phyloP scores from a whole-genome alignment of 805 yeast species.

The Ogataea sp. region DNA sequence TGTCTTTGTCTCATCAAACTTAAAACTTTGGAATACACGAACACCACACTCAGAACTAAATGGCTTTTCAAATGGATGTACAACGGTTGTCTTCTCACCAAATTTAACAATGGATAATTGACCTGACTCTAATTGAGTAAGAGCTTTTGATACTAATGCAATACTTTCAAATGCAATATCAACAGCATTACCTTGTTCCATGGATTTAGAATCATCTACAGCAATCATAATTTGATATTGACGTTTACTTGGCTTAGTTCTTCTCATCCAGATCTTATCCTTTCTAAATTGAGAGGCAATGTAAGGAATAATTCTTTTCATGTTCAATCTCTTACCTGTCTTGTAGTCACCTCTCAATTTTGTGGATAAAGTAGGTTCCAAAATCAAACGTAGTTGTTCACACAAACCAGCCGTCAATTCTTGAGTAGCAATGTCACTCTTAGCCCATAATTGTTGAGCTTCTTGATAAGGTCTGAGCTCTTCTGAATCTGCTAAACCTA shows the following conservation, averaged over 20 bases:
- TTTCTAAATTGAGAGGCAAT: conserved; percentile 96
- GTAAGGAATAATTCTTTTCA: conserved; percentile 96
- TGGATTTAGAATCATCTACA: conserved; percentile 93
- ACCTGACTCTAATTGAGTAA: conserved; percentile 91
- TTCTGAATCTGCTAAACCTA: conserved; percentile 17
- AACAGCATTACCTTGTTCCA: conserved; percentile 89
- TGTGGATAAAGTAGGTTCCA: conserved; percentile 96
- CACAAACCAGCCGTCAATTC: conserved; percentile 82
- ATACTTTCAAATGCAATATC: conserved; percentile 91
- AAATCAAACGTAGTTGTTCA: conserved; percentile 85
- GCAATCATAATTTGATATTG: conserved; percentile 97
- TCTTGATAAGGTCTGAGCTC: conserved; percentile 33
- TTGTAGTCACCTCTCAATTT: conserved; percentile 92
- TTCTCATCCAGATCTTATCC: conserved; percentile 95
- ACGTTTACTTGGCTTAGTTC: conserved; percentile 96
- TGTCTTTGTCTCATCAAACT: conserved; percentile 81
- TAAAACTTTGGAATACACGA: conserved; percentile 77
- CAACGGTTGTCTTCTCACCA: conserved; percentile 76
- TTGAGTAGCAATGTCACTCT: conserved; percentile 76
- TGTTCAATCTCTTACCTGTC: conserved; percentile 93
- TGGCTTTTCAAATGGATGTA: conserved; percentile 84
- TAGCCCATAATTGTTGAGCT: conserved; percentile 74
- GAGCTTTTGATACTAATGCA: conserved; percentile 87
- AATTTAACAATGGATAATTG: conserved; percentile 84
- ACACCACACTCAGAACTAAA: conserved; percentile 83